Evolutionary conservation across 345 rosid genomes (phyloP).

Genomic region (Cochlearia excelsa): DNA sequence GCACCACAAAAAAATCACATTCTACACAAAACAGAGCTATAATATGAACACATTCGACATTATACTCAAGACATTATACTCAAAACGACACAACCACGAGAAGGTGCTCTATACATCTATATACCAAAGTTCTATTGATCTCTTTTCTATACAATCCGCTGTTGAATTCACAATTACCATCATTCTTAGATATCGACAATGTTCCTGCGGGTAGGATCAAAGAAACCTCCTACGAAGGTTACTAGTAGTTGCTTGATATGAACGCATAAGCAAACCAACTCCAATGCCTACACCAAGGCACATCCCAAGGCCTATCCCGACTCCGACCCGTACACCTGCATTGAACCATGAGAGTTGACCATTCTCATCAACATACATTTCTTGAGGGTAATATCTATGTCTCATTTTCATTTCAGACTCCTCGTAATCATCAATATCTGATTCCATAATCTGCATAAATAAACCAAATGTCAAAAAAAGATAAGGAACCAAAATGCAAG

Average conservation of each 20-base stretch:
- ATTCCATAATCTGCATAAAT: constrained; percentile 46
- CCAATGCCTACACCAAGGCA: constrained; percentile 90
- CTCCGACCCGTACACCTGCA: constrained; percentile 94
- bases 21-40: constrained; percentile 12
- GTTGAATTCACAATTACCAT: constrained; percentile 2
- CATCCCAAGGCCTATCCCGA: constrained; percentile 95
- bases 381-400: constrained; percentile 48
- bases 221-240: constrained; percentile 83
- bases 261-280: constrained; percentile 89
- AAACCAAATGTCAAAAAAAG: background rate
- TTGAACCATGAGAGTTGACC: constrained; percentile 92
- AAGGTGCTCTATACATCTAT: constrained; percentile 35
- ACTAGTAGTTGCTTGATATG: constrained; percentile 88
- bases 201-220: constrained; percentile 36
- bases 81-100: constrained; percentile 1
- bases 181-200: constrained; percentile 14
- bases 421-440: constrained; percentile 37
- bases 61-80: constrained; percentile 15
- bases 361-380: constrained; percentile 70
- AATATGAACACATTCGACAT: background rate
- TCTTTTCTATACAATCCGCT: constrained; percentile 10
- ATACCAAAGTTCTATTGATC: constrained; percentile 37
- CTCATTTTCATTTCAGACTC: constrained; percentile 59
- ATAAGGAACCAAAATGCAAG: background rate
- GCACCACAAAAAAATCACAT: constrained; percentile 8